Evolutionary conservation across 2,329 filamentous ascomycete species (phyloP).

Genomic region (Pseudocercospora cruenta): DNA sequence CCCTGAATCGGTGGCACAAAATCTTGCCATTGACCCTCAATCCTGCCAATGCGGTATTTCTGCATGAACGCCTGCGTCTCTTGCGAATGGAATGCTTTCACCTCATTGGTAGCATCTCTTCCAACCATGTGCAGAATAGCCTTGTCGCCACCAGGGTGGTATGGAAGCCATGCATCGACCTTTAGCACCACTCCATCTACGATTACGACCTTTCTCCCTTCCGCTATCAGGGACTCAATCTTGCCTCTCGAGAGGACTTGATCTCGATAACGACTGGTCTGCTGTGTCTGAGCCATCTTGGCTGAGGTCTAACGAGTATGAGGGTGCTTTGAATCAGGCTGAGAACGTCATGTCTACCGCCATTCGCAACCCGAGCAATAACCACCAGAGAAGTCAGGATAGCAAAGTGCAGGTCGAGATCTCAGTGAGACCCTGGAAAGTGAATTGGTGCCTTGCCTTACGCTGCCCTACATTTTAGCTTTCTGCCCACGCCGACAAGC

Average conservation of each 20-base stretch:
- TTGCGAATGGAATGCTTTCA: constrained; percentile 87
- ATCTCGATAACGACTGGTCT: constrained; percentile 30
- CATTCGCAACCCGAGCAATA: not conserved
- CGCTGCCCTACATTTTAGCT: constrained; percentile 6
- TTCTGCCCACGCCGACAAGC: constrained; percentile 7
- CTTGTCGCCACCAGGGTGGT: constrained; percentile 90
- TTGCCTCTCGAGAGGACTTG: constrained; percentile 34
- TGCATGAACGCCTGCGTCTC: constrained; percentile 77
- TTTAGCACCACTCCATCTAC: constrained; percentile 80
- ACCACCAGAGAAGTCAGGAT: not conserved
- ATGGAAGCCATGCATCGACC: constrained; percentile 84
- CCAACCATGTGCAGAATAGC: constrained; percentile 86
- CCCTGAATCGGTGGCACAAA: constrained; percentile 92
- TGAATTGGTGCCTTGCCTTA: not conserved
- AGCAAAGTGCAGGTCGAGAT: not conserved
- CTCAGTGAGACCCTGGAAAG: constrained; percentile 2
- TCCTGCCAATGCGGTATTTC: constrained; percentile 78
- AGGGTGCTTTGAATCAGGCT: not conserved
- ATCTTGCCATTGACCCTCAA: constrained; percentile 82
- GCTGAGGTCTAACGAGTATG: not conserved
- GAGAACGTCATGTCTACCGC: not conserved
- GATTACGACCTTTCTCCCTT: constrained; percentile 78
- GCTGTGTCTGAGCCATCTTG: constrained; percentile 25
- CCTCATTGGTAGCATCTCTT: constrained; percentile 78
- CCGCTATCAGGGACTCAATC: constrained; percentile 81